These are phyloP conservation scores for Cutaneotrichosporon cavernicola DNA, from an alignment of 1,284 basidiomycete genomes.

Conservation along the genomic window DNA sequence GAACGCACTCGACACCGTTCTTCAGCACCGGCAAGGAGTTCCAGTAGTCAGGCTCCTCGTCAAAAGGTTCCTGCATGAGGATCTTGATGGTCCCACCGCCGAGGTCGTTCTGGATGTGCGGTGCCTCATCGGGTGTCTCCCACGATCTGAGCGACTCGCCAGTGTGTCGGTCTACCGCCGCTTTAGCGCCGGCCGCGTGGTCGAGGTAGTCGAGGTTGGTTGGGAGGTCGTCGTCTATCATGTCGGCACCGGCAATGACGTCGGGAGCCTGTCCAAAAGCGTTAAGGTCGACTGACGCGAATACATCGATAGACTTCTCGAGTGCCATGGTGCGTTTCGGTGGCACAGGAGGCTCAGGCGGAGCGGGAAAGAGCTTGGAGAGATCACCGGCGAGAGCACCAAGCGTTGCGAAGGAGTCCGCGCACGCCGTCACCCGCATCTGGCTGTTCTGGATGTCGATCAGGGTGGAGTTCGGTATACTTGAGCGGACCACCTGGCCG, in stretches of 20 bases:
- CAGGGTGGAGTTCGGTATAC: slow-evolving; percentile 28
- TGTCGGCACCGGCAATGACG: slow-evolving; percentile 67
- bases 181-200: slow-evolving; percentile 55
- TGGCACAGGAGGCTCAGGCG: slow-evolving; percentile 14
- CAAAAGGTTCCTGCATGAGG: slow-evolving; percentile 60
- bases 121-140: slow-evolving; percentile 54
- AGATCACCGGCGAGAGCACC: slow-evolving; percentile 45
- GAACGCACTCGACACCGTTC: slow-evolving; percentile 51
- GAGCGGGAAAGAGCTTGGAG: slow-evolving; percentile 31
- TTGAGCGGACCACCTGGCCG: slow-evolving; percentile 48
- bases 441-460: slow-evolving; percentile 36
- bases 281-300: slow-evolving; percentile 77
- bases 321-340: slow-evolving; percentile 26
- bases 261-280: slow-evolving; percentile 73
- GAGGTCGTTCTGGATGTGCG: slow-evolving; percentile 86
- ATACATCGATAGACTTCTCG: slow-evolving; percentile 43
- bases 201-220: slow-evolving; percentile 85
- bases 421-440: slow-evolving; percentile 49
- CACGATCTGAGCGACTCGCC: slow-evolving; percentile 52
- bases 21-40: slow-evolving; percentile 57
- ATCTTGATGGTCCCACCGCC: slow-evolving; percentile 81
- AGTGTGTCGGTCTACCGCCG: slow-evolving; percentile 63
- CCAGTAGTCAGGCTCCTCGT: slow-evolving; percentile 70
- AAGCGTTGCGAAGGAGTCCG: slow-evolving; percentile 52
- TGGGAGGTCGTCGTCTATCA: slow-evolving; percentile 88